phyloP scores from a whole-genome alignment of 2,329 filamentous ascomycete species.

The Neoscytalidium dimidiatum region DNA sequence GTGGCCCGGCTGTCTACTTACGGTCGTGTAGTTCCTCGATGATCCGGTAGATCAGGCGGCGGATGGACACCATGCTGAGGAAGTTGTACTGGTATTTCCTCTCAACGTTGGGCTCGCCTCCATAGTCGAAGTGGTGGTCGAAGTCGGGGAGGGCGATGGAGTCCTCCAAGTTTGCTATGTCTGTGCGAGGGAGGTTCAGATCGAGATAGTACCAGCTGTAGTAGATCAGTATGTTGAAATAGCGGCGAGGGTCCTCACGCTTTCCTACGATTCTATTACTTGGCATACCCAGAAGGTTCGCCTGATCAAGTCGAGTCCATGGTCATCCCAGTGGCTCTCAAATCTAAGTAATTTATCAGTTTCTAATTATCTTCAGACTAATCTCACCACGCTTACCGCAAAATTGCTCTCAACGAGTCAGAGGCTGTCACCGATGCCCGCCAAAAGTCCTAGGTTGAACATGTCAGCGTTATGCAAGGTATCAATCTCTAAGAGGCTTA shows the following conservation, averaged over 20 bases:
- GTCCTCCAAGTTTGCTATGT: conserved; percentile 54
- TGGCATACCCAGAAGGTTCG: conserved; percentile 57
- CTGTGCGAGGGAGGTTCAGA: conserved; percentile 58
- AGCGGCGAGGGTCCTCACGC: neutral
- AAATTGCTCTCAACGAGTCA: neutral
- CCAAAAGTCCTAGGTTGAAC: conserved; percentile 1
- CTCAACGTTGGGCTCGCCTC: conserved; percentile 19
- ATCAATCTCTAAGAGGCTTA: neutral
- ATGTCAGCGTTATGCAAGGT: neutral
- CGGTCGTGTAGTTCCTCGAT: conserved; percentile 55
- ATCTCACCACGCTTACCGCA: neutral
- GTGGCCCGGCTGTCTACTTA: conserved; percentile 35
- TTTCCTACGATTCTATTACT: conserved; percentile 53
- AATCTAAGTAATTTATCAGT: neutral
- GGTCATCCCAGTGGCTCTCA: neutral
- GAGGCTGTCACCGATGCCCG: neutral
- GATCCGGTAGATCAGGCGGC: conserved; percentile 55
- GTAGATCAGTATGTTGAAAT: neutral
- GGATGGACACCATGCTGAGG: conserved; percentile 59
- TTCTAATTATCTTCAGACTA: neutral
- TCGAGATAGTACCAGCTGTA: conserved; percentile 58
- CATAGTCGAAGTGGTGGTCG: conserved; percentile 40
- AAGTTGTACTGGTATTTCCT: conserved; percentile 58
- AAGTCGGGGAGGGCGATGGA: conserved; percentile 53
- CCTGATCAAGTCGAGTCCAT: conserved; percentile 8